Evolutionary conservation across 1,284 basidiomycete genomes (phyloP), one percentile per base, ranked within the genome.

Genomic region (Heterobasidion irregulare): DNA sequence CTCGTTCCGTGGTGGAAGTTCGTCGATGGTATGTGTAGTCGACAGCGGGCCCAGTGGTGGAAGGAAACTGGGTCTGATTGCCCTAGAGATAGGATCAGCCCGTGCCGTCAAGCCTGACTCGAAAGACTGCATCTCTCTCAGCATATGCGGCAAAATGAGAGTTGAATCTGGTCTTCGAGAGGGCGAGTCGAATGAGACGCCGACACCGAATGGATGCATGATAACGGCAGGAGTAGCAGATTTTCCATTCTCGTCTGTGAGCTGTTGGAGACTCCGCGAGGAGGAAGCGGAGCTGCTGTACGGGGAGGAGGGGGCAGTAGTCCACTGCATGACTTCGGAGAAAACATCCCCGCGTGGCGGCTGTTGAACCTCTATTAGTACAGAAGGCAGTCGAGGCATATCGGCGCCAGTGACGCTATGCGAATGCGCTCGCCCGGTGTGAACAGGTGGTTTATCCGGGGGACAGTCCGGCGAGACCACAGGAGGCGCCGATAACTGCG

Each of bases 101-200:
- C 82, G 77, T 0, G 86, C 87, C 0, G 89, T 92, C 50, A 86
- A 67, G 0, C 81, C 83, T 2, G 86, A 89, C 61, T 91, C 89
- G 62, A 91, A 92, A 0, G 85, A 88, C 61, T 89, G 86, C 82
- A 90, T 85, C 65, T 85, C 85, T 16, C 88, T 82, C 43, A 91
- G 65, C 45, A 74, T 71, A 2, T 77, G 80, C 1, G 79, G 76
- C 1, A 62, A 76, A 59, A 50, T 66, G 66, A 72, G 70, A 62
- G 69, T 75, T 53, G 68, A 56, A 1, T 72, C 65, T n/a, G 73
- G 66, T 4, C 57, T 66, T 53, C 77, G 74, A 5, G 74, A 68
- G 2, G 85, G 86, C 0, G 80, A 75, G 56, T 83, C 80, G 60
- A 85, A 91, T 1, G 68, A 62, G 34, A 88, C 76, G 9, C 80